These are phyloP conservation scores for Elaeagnus macrophylla DNA, from an alignment of 306 rosid genomes.

Conservation along the genomic window DNA sequence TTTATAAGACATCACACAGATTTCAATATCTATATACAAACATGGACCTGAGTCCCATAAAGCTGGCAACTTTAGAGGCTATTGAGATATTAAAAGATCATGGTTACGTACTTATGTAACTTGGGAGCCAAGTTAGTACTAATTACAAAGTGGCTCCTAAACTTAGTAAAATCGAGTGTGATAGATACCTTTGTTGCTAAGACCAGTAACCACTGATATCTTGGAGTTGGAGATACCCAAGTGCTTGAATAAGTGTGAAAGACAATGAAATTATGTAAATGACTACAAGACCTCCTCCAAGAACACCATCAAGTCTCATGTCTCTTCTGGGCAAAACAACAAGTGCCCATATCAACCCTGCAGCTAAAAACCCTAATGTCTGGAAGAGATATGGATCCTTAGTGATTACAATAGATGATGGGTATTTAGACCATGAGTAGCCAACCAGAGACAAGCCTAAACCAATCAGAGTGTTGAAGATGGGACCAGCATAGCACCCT, in stretches of 20 bases:
- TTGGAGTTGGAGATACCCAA: conserved; percentile 23
- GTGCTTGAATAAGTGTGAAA: conserved; percentile 34
- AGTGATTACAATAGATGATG: conserved; percentile 36
- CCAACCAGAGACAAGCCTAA: conserved; percentile 53
- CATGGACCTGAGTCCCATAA: too few species aligned
- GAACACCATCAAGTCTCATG: conserved; percentile 50
- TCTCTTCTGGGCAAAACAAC: conserved; percentile 49
- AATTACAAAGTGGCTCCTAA: too few species aligned
- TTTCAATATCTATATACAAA: too few species aligned
- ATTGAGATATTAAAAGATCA: too few species aligned
- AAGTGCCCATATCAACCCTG: conserved; percentile 68
- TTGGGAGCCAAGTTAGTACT: too few species aligned
- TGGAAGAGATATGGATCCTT: conserved; percentile 34
- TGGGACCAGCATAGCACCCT: conserved; percentile 75
- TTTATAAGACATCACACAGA: too few species aligned
- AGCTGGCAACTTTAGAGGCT: too few species aligned
- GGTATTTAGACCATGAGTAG: conserved; percentile 44
- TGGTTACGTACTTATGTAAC: too few species aligned
- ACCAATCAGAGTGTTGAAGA: conserved; percentile 63
- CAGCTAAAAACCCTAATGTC: conserved; percentile 43
- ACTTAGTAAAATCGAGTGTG: conserved; percentile 22
- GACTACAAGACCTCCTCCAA: conserved; percentile 52
- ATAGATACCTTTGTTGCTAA: background rate
- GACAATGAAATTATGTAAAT: conserved; percentile 55
- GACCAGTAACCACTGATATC: conserved; percentile 1